Conservation (phyloP, 805 yeast species). For the Saccharomycodes ludwigii region DNA sequence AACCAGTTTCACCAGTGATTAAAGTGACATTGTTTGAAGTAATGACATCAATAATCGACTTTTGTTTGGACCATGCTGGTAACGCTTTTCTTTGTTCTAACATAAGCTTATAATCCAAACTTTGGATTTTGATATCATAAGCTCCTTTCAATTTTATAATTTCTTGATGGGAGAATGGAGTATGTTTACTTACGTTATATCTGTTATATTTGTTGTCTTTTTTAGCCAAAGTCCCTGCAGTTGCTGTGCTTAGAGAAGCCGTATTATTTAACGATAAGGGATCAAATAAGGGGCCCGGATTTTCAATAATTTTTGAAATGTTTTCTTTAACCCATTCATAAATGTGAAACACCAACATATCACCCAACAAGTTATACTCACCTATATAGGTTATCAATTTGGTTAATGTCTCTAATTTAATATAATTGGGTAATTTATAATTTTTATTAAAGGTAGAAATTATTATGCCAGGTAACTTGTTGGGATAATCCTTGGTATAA, state of each 20-base stretch:
- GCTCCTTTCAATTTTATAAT: constrained; percentile 22
- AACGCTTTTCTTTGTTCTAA: constrained; percentile 37
- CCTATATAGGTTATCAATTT: constrained; percentile 33
- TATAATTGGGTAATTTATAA: constrained; percentile 54
- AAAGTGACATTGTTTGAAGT: constrained; percentile 51
- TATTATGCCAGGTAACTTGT: constrained; percentile 56
- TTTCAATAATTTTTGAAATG: constrained; percentile 40
- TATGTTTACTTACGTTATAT: constrained; percentile 2
- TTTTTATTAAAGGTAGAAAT: constrained; percentile 29
- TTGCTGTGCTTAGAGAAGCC: constrained; percentile 13
- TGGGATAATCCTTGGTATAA: constrained; percentile 47
- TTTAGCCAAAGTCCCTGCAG: constrained; percentile 3
- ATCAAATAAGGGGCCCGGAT: constrained; percentile 59
- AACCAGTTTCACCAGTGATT: constrained; percentile 94
- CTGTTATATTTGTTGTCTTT: constrained; percentile 1
- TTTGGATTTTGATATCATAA: constrained; percentile 23
- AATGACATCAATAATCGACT: constrained; percentile 44
- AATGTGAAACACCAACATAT: constrained; percentile 53
- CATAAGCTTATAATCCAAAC: constrained; percentile 28
- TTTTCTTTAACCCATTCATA: constrained; percentile 70
- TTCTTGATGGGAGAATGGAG: constrained; percentile 19
- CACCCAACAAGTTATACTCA: constrained; percentile 44
- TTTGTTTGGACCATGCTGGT: constrained; percentile 76
- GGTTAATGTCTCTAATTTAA: constrained; percentile 44
- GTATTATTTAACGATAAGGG: constrained; percentile 10